Percentiles rank a stretch among this genome's conserved stretches.
Conservation (phyloP, 495 filamentous ascomycete genomes). For the Podospora sp. region DNA sequence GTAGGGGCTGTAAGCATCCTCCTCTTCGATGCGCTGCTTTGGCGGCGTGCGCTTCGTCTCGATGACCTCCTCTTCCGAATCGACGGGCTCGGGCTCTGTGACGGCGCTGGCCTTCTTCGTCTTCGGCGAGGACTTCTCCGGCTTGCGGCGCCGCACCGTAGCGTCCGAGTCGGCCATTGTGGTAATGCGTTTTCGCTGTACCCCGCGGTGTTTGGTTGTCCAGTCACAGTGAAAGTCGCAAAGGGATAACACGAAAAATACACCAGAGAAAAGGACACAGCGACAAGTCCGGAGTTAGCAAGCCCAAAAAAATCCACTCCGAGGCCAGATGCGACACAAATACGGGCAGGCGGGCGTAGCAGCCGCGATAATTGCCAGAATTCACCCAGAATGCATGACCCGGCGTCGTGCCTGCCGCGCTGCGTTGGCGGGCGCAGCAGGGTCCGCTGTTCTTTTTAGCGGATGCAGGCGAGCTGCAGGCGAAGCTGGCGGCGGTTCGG, state of each 20-base stretch:
- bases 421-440: background rate
- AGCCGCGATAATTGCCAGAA: constrained; percentile 26
- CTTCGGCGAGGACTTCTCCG: constrained; percentile 23
- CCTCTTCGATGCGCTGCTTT: constrained; percentile 36
- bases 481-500: background rate
- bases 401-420: background rate
- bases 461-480: background rate
- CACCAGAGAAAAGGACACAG: constrained; percentile 13
- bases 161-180: constrained; percentile 32
- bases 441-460: background rate
- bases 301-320: background rate
- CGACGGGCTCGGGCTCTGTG: constrained; percentile 19
- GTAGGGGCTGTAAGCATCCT: constrained; percentile 49
- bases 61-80: constrained; percentile 18
- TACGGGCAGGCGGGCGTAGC: background rate
- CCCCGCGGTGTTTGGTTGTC: background rate
- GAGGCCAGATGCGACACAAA: constrained; percentile 7
- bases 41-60: constrained; percentile 27
- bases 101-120: constrained; percentile 11
- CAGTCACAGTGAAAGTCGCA: background rate
- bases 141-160: constrained; percentile 35
- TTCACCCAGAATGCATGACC: constrained; percentile 4
- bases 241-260: background rate
- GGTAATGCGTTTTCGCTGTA: background rate
- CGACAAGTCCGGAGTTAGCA: background rate